phyloP scores from a whole-genome alignment of 2,329 filamentous ascomycete genomes.

The Colletotrichum eleusines region DNA sequence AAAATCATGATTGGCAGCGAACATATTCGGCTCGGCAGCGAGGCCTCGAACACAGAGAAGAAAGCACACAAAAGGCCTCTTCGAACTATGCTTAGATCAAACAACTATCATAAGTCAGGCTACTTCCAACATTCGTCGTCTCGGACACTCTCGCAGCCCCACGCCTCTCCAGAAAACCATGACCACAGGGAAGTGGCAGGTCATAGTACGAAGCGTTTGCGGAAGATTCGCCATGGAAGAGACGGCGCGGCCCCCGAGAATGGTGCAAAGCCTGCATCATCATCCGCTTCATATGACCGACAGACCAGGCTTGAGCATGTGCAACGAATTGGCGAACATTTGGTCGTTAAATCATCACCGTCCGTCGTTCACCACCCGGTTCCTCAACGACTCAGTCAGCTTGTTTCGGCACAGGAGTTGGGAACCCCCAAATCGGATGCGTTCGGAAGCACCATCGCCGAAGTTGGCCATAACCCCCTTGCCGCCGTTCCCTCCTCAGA shows the following conservation, averaged over 20 bases:
- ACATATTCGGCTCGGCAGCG: constrained; percentile 9
- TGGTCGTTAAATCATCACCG: constrained; percentile 26
- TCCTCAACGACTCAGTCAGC: constrained; percentile 35
- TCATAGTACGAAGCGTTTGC: neutral
- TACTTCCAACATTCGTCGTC: neutral
- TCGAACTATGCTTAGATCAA: neutral
- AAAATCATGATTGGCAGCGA: constrained; percentile 40
- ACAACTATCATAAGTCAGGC: neutral
- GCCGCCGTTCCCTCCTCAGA: neutral
- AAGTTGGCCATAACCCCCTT: constrained; percentile 11
- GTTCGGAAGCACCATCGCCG: constrained; percentile 22
- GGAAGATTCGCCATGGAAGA: neutral
- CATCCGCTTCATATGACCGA: neutral
- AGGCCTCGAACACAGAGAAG: constrained; percentile 4
- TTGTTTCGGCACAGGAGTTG: neutral
- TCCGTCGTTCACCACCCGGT: constrained; percentile 36
- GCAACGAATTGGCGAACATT: neutral
- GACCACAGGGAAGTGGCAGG: neutral
- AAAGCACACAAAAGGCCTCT: constrained; percentile 3
- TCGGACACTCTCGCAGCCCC: neutral
- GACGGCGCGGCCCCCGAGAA: neutral
- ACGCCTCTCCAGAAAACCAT: neutral
- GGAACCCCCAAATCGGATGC: neutral
- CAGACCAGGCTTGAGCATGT: constrained; percentile 1
- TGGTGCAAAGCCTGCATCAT: neutral